Evolutionary conservation across 768 basidiomycete genomes (phyloP).

Genomic region (Lyophyllum semitale): DNA sequence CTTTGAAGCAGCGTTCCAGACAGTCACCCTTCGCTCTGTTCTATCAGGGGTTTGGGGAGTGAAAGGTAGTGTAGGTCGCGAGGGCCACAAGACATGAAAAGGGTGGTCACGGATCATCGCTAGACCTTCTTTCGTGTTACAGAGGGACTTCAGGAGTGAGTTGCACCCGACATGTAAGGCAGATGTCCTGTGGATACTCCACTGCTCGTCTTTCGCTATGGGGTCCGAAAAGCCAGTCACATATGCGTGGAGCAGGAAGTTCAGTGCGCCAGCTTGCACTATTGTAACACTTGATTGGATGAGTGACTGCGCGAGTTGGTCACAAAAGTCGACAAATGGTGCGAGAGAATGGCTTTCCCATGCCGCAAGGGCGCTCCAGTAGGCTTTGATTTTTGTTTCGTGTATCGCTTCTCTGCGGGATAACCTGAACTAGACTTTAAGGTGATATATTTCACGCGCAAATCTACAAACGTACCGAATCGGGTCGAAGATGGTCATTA

Average conservation of each 20-base stretch:
- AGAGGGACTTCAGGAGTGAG: not conserved
- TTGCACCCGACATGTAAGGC: slow-evolving; percentile 1
- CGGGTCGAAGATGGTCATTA: slow-evolving; percentile 4
- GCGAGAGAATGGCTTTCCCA: slow-evolving; percentile 12
- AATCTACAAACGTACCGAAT: slow-evolving; percentile 5
- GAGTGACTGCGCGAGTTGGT: not conserved
- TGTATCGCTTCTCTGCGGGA: not conserved
- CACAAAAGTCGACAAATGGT: slow-evolving; percentile 8
- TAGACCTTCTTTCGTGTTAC: not conserved
- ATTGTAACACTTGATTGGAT: not conserved
- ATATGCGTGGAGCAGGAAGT: slow-evolving; percentile 12
- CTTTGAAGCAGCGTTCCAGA: not conserved
- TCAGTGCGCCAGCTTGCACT: not conserved
- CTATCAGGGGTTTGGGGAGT: not conserved
- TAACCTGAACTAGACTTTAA: not conserved
- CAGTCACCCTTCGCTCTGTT: not conserved
- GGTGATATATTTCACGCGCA: not conserved
- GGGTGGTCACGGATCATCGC: not conserved
- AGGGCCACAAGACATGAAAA: slow-evolving; percentile 8
- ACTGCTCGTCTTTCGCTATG: slow-evolving; percentile 4
- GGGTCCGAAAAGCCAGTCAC: slow-evolving; percentile 8
- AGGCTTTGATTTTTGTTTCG: slow-evolving; percentile 5
- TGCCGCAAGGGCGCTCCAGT: not conserved
- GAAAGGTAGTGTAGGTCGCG: slow-evolving; percentile 1
- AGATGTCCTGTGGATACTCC: slow-evolving; percentile 3